Evolutionary conservation across 345 rosid species (phyloP).

Genomic region (Eucalyptus victrix): DNA sequence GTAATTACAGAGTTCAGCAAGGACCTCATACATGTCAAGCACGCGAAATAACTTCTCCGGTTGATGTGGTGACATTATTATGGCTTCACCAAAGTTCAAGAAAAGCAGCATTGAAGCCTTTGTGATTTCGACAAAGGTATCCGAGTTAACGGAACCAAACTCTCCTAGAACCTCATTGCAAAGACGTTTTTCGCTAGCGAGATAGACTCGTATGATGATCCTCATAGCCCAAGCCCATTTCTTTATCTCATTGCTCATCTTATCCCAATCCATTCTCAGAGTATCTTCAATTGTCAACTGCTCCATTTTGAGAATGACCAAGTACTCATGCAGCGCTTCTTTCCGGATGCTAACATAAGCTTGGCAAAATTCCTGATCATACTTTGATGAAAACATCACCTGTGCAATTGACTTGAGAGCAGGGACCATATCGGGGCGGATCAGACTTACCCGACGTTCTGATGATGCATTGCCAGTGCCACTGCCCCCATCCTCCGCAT

Average conservation of each 20-base stretch:
- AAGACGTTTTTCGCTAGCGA: conserved; percentile 43
- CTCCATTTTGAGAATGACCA: conserved; percentile 26
- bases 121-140: conserved; percentile 46
- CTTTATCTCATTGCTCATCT: conserved; percentile 39
- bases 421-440: conserved; percentile 36
- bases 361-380: conserved; percentile 37
- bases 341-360: conserved; percentile 30
- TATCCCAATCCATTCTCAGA: conserved; percentile 40
- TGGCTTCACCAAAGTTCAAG: conserved; percentile 69
- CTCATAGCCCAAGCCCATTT: conserved; percentile 55
- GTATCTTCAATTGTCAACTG: conserved; percentile 50
- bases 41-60: conserved; percentile 57
- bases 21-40: conserved; percentile 62
- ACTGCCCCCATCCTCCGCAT: neutral
- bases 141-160: conserved; percentile 17
- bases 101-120: conserved; percentile 32
- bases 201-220: conserved; percentile 36
- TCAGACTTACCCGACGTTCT: conserved; percentile 21
- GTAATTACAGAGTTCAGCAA: conserved; percentile 31
- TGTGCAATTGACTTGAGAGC: conserved; percentile 52
- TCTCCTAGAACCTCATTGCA: conserved; percentile 50
- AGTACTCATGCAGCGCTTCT: conserved; percentile 54
- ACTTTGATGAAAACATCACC: conserved; percentile 49
- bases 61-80: conserved; percentile 33
- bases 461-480: neutral